These are phyloP conservation scores for Linum lewisii DNA, from an alignment of 345 rosid species.

Conservation along the genomic window DNA sequence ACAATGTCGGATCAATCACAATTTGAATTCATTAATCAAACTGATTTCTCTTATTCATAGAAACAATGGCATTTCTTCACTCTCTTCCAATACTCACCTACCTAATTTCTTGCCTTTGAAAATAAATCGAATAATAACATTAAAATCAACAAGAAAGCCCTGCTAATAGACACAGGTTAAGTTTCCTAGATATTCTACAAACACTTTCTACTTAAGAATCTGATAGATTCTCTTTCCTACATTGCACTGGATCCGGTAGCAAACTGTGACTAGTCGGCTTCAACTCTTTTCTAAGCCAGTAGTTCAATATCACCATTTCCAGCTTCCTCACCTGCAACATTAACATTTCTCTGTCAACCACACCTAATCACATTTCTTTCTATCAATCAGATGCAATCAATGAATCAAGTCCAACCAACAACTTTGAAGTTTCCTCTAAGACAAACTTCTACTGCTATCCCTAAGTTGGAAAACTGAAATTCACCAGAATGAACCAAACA, in stretches of 20 bases:
- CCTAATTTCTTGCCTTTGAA: too few relatives aligned
- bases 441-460: neutral
- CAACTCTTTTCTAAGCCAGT: constrained; percentile 59
- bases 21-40: too few relatives aligned
- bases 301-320: constrained; percentile 44
- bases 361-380: too few relatives aligned
- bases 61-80: too few relatives aligned
- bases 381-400: too few relatives aligned
- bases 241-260: constrained; percentile 44
- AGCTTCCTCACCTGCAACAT: constrained; percentile 74
- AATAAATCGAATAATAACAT: too few relatives aligned
- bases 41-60: too few relatives aligned
- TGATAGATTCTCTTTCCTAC: constrained; percentile 34
- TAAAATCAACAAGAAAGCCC: neutral
- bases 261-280: constrained; percentile 54
- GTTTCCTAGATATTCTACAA: neutral
- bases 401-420: neutral
- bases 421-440: neutral
- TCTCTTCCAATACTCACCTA: too few relatives aligned
- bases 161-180: neutral
- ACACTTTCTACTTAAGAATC: neutral
- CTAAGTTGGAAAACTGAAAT: neutral
- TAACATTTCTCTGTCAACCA: neutral
- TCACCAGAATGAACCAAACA: neutral
- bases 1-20: too few relatives aligned